Conservation (phyloP, 495 filamentous ascomycete genomes). For the Daldinia grandis region DNA sequence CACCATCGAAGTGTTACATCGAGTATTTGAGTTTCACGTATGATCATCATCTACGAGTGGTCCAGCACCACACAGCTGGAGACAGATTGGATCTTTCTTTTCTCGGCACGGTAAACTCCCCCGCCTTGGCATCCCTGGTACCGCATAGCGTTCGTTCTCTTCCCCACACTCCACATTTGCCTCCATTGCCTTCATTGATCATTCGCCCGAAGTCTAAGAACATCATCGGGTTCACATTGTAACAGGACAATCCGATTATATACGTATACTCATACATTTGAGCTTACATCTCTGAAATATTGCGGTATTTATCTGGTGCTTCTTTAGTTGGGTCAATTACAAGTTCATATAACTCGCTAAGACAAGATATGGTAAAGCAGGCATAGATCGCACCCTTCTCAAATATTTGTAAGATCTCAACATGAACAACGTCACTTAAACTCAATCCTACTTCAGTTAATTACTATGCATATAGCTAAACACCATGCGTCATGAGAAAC, state of each 20-base stretch:
- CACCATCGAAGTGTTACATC: slow-evolving; percentile 25
- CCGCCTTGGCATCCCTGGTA: slow-evolving; percentile 39
- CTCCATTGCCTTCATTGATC: neutral
- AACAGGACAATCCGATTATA: neutral
- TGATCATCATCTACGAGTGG: slow-evolving; percentile 31
- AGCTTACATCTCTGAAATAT: neutral
- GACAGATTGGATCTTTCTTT: slow-evolving; percentile 21
- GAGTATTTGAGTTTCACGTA: slow-evolving; percentile 37
- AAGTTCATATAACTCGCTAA: neutral
- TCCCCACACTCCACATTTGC: slow-evolving; percentile 32
- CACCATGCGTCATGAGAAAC: slow-evolving; percentile 6
- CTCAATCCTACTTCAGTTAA: neutral
- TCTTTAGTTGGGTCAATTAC: neutral
- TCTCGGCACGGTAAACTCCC: slow-evolving; percentile 33
- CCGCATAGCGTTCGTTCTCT: neutral
- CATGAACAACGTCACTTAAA: slow-evolving; percentile 16
- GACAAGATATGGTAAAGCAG: neutral
- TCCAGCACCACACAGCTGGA: slow-evolving; percentile 13
- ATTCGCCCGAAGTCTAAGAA: neutral
- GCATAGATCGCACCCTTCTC: neutral
- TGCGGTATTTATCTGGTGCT: neutral
- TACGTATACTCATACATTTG: neutral
- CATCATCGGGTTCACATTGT: neutral
- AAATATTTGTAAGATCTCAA: neutral
- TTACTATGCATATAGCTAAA: neutral